A percentile compares a stretch with the other conserved stretches of the same genome.
Conservation (phyloP, 768 basidiomycete species). For the Pisolithus albus region DNA sequence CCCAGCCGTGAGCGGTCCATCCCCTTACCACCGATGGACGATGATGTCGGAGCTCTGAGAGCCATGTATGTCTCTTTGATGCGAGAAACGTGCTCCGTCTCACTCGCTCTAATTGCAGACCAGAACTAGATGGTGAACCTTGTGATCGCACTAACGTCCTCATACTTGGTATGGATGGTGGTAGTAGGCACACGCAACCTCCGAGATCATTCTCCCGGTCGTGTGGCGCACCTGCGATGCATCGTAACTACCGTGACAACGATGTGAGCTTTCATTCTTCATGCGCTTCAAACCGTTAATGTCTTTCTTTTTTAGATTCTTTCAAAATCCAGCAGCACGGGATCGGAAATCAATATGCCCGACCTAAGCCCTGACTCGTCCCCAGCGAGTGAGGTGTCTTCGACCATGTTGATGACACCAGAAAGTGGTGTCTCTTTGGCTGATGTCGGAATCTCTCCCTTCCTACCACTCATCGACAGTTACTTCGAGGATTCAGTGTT, state of each 20-base stretch:
- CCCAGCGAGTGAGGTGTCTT: constrained; percentile 5
- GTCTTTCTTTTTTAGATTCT: not conserved
- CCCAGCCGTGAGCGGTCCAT: not conserved
- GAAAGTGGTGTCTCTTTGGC: constrained; percentile 1
- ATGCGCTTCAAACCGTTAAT: not conserved
- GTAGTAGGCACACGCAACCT: not conserved
- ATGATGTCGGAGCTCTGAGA: not conserved
- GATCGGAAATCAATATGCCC: not conserved
- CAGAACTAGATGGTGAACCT: not conserved
- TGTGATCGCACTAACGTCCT: not conserved
- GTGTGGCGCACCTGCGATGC: not conserved
- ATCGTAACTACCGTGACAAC: not conserved
- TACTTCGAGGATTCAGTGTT: not conserved
- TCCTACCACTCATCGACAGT: not conserved
- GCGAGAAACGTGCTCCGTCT: not conserved
- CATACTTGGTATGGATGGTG: not conserved
- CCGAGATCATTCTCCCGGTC: not conserved
- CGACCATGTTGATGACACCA: constrained; percentile 4
- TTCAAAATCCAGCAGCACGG: too few species aligned
- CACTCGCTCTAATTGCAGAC: not conserved
- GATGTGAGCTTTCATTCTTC: not conserved
- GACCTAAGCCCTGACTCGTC: constrained; percentile 6
- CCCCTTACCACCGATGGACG: not conserved
- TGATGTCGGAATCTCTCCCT: not conserved
- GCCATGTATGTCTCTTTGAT: not conserved